phyloP scores from a whole-genome alignment of 768 basidiomycete species.

The Gloeostereum incarnatum region DNA sequence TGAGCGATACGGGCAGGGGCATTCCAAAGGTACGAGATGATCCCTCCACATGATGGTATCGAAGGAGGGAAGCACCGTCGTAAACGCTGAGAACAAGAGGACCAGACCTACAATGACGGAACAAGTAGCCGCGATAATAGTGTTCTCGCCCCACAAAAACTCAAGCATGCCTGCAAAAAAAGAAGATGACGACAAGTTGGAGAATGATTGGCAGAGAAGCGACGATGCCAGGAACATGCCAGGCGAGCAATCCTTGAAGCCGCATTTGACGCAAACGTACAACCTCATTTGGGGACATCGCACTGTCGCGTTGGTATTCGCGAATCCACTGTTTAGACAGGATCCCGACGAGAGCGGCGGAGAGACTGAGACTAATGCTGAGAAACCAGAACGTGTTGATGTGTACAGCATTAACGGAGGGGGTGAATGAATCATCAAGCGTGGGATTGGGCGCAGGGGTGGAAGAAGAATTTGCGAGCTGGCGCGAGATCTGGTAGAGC shows the following conservation, averaged over 20 bases:
- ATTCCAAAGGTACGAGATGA: too few species aligned
- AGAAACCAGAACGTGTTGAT: not conserved
- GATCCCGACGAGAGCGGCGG: not conserved
- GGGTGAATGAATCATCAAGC: too few species aligned
- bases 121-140: not conserved
- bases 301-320: not conserved
- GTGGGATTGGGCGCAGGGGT: not conserved
- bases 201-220: not conserved
- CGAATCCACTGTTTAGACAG: not conserved
- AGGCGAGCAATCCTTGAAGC: not conserved
- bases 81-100: too few species aligned
- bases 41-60: too few species aligned
- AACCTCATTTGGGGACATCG: not conserved
- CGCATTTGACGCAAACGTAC: not conserved
- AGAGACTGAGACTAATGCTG: not conserved
- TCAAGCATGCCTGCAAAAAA: not conserved
- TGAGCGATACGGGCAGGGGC: too few species aligned
- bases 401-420: not conserved
- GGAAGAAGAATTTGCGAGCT: not conserved
- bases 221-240: not conserved
- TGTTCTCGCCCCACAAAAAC: not conserved
- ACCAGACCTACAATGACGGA: slow-evolving; percentile 6
- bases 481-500: not conserved
- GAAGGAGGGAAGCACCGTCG: too few species aligned
- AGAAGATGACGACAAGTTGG: not conserved